phyloP scores from a whole-genome alignment of 345 rosid species.

The Abelmoschus esculentus region DNA sequence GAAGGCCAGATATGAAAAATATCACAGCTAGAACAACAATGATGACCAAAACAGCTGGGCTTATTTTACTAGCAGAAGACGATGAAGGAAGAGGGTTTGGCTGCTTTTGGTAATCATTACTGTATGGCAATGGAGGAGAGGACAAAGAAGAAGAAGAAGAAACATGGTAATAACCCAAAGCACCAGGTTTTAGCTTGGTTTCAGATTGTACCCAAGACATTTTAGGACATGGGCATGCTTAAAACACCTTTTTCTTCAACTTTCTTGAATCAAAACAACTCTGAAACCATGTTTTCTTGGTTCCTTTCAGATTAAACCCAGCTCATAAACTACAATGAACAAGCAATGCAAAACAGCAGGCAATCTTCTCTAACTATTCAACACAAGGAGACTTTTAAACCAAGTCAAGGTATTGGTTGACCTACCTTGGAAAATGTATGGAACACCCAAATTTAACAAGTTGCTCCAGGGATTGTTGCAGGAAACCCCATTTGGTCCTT shows the following conservation, averaged over 20 bases:
- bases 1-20: constrained; percentile 63
- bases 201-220: constrained; percentile 34
- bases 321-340: constrained; percentile 2
- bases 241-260: constrained; percentile 15
- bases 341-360: constrained; percentile 25
- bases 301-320: constrained; percentile 25
- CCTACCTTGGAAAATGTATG: constrained; percentile 25
- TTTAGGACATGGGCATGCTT: constrained; percentile 29
- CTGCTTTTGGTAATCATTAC: constrained; percentile 26
- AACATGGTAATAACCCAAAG: constrained; percentile 20
- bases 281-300: constrained; percentile 7
- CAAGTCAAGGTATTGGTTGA: constrained; percentile 25
- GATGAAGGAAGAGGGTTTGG: constrained; percentile 18
- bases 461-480: constrained; percentile 13
- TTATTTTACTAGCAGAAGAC: constrained; percentile 41
- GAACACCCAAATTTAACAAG: constrained; percentile 26
- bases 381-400: not conserved
- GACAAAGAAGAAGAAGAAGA: constrained; percentile 23
- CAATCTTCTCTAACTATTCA: not conserved
- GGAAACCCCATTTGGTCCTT: constrained; percentile 7
- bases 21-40: constrained; percentile 55
- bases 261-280: constrained; percentile 12
- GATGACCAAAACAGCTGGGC: constrained; percentile 54
- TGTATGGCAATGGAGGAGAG: constrained; percentile 25
- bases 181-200: constrained; percentile 21